Base-by-base conservation (phyloP, 2,329 filamentous ascomycete species). In the Cladosporium sp. region DNA sequence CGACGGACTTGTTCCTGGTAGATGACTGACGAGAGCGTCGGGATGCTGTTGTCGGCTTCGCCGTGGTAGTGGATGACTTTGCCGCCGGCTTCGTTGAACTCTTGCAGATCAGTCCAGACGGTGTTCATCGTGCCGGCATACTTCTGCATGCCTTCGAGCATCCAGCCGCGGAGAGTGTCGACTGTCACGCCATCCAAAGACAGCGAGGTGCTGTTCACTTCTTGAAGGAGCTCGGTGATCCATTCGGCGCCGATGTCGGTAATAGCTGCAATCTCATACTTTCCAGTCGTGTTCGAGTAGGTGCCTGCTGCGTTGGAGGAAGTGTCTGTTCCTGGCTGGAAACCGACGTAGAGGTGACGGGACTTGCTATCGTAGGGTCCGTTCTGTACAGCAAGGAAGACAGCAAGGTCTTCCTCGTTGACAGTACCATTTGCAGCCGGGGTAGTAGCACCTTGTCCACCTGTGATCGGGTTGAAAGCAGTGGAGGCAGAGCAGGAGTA, bases 21-120 rank as follows among this genome's bases (percentile, higher is more conserved):
- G 71, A 80, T 83, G 0, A 85, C 80, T 0, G 83, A 85, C 0
- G 83, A 85, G 5, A 78, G 82, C 1, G 85, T 74, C 0, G 84
- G 84, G 67, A 88, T 77, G 14, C 78, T 81, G 18, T 78, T 74
- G 72, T 87, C 85, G 0, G 82, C 82, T 73, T 87, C 84, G 59
- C 84, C 84, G 74, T 87, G 85, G 76, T 81, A 85, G 73, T 86
- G 84, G 18, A 87, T 75, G 5, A 87, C 74, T 73, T 87, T 87
- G 50, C 83, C 84, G 26, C 85, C 85, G 0, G 77, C 71, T 4
- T 76, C 65, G 35, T 83, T 76, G 77, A 86, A 85, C 2, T 76
- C 69, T 0, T 80, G 82, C 0, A 87, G 76, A 68, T 87, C 84
- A 0, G 83, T 81, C 29, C 81, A 71, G 1, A 80, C 85, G 11